phyloP scores from a whole-genome alignment of 257 asterid genomes.

The Solanum peruvianum region DNA sequence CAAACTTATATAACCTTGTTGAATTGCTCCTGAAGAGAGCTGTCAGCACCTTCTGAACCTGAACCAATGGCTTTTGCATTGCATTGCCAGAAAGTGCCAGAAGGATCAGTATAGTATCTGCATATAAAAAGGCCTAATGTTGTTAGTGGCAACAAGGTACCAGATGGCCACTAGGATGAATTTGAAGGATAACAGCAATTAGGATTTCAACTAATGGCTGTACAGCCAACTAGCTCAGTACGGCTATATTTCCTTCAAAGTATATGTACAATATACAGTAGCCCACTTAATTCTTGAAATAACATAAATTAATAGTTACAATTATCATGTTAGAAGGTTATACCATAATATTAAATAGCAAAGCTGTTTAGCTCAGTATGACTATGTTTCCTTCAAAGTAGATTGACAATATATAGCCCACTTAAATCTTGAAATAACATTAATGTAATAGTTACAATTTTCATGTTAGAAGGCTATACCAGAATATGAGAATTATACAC shows the following conservation, averaged over 20 bases:
- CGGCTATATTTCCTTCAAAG: background rate
- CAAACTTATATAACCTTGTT: constrained; percentile 41
- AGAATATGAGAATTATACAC: background rate
- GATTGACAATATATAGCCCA: background rate
- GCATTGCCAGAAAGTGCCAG: constrained; percentile 97
- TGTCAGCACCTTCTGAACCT: constrained; percentile 97
- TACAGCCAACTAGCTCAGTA: background rate
- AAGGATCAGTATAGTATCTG: constrained; percentile 85
- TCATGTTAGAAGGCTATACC: background rate
- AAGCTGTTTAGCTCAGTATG: background rate
- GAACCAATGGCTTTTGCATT: constrained; percentile 97
- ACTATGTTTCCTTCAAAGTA: background rate
- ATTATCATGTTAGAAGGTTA: background rate
- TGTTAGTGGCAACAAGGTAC: background rate
- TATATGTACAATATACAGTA: background rate
- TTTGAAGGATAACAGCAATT: background rate
- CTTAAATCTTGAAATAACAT: background rate
- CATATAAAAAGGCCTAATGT: background rate
- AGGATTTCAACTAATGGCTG: background rate
- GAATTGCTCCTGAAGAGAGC: constrained; percentile 95
- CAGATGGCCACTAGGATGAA: background rate
- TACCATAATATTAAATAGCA: background rate
- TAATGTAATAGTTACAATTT: background rate
- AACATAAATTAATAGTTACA: background rate
- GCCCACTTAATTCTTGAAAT: background rate